A percentile compares a stretch with the other conserved stretches of the same genome.
phyloP scores from a whole-genome alignment of 495 filamentous ascomycete species.

The Xanthoparmelia taractica region DNA sequence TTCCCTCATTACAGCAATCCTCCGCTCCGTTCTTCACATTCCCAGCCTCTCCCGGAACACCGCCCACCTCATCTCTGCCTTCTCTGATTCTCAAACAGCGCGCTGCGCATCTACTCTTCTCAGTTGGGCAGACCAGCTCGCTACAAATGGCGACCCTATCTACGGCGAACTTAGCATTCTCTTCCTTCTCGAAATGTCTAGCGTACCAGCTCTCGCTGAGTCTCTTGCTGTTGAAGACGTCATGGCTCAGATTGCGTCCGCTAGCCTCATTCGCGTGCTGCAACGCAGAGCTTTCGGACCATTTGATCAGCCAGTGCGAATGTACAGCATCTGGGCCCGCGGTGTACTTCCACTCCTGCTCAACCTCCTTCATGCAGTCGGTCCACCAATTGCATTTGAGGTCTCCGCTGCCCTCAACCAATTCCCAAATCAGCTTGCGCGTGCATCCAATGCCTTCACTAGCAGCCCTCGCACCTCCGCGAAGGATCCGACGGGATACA shows the following conservation, averaged over 20 bases:
- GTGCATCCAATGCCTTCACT: slow-evolving; percentile 55
- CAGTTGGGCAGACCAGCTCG: slow-evolving; percentile 83
- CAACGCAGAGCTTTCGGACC: slow-evolving; percentile 62
- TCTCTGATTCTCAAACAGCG: slow-evolving; percentile 55
- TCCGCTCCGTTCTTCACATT: slow-evolving; percentile 74
- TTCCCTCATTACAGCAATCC: slow-evolving; percentile 77
- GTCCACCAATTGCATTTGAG: slow-evolving; percentile 69
- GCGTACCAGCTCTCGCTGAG: slow-evolving; percentile 74
- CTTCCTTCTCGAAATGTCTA: slow-evolving; percentile 82
- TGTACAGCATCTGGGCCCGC: slow-evolving; percentile 79
- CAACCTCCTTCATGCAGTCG: slow-evolving; percentile 77
- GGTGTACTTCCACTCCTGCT: slow-evolving; percentile 84
- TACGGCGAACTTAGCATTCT: slow-evolving; percentile 84
- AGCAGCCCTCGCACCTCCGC: slow-evolving; percentile 22
- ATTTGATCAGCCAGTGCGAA: slow-evolving; percentile 48
- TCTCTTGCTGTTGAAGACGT: slow-evolving; percentile 79
- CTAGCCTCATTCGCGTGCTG: slow-evolving; percentile 64
- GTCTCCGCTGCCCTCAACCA: slow-evolving; percentile 78
- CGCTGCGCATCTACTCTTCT: slow-evolving; percentile 80
- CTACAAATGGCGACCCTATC: slow-evolving; percentile 72
- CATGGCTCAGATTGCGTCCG: slow-evolving; percentile 66
- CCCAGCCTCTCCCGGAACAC: slow-evolving; percentile 50
- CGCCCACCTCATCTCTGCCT: slow-evolving; percentile 59
- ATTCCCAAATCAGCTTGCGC: slow-evolving; percentile 63
- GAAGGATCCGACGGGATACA: slow-evolving; percentile 36